phyloP scores from a whole-genome alignment of 2,329 filamentous ascomycete species.

The Periconia sp. region DNA sequence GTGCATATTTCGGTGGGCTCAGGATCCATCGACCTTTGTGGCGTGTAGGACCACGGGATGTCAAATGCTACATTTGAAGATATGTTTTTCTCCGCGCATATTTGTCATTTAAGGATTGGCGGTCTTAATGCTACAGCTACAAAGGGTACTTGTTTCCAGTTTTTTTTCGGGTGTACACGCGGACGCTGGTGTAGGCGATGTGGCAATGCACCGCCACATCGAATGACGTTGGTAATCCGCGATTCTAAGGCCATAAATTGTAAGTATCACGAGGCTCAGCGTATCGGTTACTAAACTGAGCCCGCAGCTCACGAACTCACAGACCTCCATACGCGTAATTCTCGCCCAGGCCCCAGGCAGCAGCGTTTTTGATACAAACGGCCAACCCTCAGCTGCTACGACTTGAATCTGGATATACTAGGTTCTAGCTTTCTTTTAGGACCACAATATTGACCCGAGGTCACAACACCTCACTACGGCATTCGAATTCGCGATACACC shows the following conservation, averaged over 20 bases:
- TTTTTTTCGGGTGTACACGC: background rate
- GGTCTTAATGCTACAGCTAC: too few relatives aligned
- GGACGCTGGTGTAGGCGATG: background rate
- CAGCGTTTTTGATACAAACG: conserved; percentile 19
- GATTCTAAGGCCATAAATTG: background rate
- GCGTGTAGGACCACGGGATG: too few relatives aligned
- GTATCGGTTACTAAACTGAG: conserved; percentile 12
- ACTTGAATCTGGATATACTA: too few relatives aligned
- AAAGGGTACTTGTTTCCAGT: too few relatives aligned
- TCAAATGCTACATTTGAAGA: too few relatives aligned
- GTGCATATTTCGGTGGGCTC: too few relatives aligned
- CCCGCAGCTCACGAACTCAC: conserved; percentile 21
- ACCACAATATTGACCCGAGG: too few relatives aligned
- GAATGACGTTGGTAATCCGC: background rate
- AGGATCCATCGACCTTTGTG: too few relatives aligned
- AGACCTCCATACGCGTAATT: conserved; percentile 20
- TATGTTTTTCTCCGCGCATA: background rate
- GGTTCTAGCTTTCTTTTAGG: too few relatives aligned
- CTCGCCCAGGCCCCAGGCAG: conserved; percentile 27
- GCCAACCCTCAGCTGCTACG: too few relatives aligned
- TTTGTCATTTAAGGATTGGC: background rate
- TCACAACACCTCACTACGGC: too few relatives aligned
- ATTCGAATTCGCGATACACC: too few relatives aligned
- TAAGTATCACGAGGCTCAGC: conserved; percentile 31
- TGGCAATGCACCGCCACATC: background rate